Percentiles rank a stretch among this genome's conserved stretches.
phyloP scores from a whole-genome alignment of 345 rosid species.

The Lumnitzera littorea region DNA sequence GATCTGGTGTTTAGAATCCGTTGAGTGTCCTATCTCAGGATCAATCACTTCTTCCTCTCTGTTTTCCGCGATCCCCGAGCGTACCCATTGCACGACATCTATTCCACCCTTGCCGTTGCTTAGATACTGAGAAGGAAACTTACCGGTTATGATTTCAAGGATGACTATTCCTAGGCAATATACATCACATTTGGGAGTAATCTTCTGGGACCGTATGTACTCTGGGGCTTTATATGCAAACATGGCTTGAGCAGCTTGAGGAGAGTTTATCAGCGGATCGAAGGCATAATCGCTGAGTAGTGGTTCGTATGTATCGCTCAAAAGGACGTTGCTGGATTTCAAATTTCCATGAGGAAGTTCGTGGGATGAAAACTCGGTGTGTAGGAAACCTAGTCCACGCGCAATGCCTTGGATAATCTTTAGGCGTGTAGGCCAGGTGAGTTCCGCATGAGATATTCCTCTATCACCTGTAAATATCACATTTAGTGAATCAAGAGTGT shows the following conservation, averaged over 20 bases:
- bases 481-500: not conserved
- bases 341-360: constrained; percentile 85
- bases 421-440: constrained; percentile 58
- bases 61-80: constrained; percentile 26
- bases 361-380: constrained; percentile 38
- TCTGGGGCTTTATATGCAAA: constrained; percentile 65
- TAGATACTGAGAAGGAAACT: constrained; percentile 61
- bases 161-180: constrained; percentile 69
- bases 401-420: constrained; percentile 58
- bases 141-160: constrained; percentile 75
- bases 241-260: constrained; percentile 31
- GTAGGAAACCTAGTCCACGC: constrained; percentile 55
- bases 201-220: constrained; percentile 26
- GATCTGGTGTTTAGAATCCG: constrained; percentile 33
- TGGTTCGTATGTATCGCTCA: constrained; percentile 46
- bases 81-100: constrained; percentile 53
- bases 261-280: constrained; percentile 33
- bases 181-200: constrained; percentile 65
- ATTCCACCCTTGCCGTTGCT: constrained; percentile 52
- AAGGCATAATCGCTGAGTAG: constrained; percentile 62
- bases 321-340: constrained; percentile 76
- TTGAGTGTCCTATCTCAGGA: constrained; percentile 43
- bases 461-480: constrained; percentile 27
- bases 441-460: constrained; percentile 38
- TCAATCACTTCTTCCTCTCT: constrained; percentile 52